Base-by-base conservation (phyloP, 352 stramenopile genomes). In the Aphanomyces euteiches region DNA sequence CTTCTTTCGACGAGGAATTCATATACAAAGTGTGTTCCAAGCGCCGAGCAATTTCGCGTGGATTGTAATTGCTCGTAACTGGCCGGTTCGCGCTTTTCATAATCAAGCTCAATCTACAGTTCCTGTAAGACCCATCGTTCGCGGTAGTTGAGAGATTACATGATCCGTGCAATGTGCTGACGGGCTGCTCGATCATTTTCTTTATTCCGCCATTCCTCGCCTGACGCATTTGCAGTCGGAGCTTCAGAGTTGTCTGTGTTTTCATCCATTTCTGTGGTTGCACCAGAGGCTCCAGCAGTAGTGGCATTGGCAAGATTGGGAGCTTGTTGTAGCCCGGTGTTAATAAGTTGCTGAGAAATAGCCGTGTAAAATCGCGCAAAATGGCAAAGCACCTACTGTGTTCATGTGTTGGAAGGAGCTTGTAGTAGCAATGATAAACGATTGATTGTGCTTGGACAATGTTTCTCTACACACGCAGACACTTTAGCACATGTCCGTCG, bases 61-160 rank as follows among this genome's bases (percentile, higher is more conserved):
- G 88, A 69, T 96, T 96, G 72, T 96, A 95, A 65, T 95, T 93
- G n/a, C 83, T 85, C 1, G 85, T 90, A 38, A 80, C 82, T n/a
- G 88, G 88, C 12, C 87, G 79, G 68, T 95, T 96, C 7, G 89
- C 83, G 67, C 87, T 95, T 75, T 93, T 95, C 84, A 93, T 95
- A 21, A 95, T 95, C 60, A 95, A 75, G 37, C 84, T 95, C 78
- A 95, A 82, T 17, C 87, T 95, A 58, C 56, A 56, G 71, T 48
- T 57, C 41, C 48, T 21, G 75, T 17, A 36, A 60, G 61, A 28
- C 28, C 28, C 28, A 28, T 28, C 28, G 28, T 28, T 28, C 2
- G 28, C 28, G 4, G 50, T 50, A 37, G 72, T 36, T 7, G 8
- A 21, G 5, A 36, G 82, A 84, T 38, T 80, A 95, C 87, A 95